Conservation (phyloP, 2,329 filamentous ascomycete species). For the Fusarium temperatum region DNA sequence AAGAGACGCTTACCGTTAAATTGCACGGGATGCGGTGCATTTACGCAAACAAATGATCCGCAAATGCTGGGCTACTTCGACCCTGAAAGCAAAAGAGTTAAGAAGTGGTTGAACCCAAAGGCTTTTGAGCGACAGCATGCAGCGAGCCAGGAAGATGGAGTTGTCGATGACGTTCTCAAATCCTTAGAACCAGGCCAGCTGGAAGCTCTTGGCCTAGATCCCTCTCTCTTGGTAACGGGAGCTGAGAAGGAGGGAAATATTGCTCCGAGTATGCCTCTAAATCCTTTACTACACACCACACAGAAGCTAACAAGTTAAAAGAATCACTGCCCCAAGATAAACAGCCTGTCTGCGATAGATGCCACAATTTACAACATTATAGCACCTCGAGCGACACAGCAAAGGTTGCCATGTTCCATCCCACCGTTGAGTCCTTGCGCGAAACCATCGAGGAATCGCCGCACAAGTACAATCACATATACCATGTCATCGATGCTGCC, state of each 20-base stretch:
- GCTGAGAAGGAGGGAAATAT: slow-evolving; percentile 34
- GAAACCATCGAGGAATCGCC: slow-evolving; percentile 90
- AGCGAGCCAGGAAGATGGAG: slow-evolving; percentile 51
- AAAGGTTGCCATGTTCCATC: slow-evolving; percentile 75
- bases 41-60: slow-evolving; percentile 64
- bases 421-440: slow-evolving; percentile 80
- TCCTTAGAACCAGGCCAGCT: slow-evolving; percentile 54
- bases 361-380: slow-evolving; percentile 83
- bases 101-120: slow-evolving; percentile 52
- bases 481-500: slow-evolving; percentile 93
- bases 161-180: slow-evolving; percentile 58
- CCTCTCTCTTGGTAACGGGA: slow-evolving; percentile 49
- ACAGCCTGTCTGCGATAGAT: slow-evolving; percentile 82
- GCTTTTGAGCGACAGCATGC: slow-evolving; percentile 18
- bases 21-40: slow-evolving; percentile 72
- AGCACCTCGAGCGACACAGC: slow-evolving; percentile 60
- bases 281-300: not conserved
- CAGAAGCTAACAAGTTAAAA: slow-evolving; percentile 20
- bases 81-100: slow-evolving; percentile 60
- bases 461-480: slow-evolving; percentile 91
- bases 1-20: slow-evolving; percentile 59
- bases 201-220: slow-evolving; percentile 57
- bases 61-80: slow-evolving; percentile 67
- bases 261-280: slow-evolving; percentile 26
- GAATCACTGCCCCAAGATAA: slow-evolving; percentile 40